A percentile compares a stretch with the other conserved stretches of the same genome.
These are phyloP conservation scores for Rhodotorula sp. DNA, from an alignment of 1,284 basidiomycete species.

Conservation along the genomic window DNA sequence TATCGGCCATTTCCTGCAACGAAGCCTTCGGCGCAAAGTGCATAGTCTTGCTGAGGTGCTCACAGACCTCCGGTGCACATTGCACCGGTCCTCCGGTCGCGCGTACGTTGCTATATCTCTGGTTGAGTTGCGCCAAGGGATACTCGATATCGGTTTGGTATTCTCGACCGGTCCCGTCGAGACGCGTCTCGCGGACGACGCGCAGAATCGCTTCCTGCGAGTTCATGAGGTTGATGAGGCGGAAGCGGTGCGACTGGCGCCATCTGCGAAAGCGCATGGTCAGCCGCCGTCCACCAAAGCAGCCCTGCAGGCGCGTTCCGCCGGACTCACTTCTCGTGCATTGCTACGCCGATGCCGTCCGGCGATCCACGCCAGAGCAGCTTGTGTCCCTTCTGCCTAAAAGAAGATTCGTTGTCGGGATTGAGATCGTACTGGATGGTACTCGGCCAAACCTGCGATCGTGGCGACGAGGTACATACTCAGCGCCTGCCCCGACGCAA, in stretches of 20 bases:
- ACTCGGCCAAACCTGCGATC: constrained; percentile 42
- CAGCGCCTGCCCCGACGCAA: no score
- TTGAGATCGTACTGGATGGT: constrained; percentile 42
- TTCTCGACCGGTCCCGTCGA: constrained; percentile 9
- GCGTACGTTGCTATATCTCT: constrained; percentile 11
- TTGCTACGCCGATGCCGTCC: constrained; percentile 45
- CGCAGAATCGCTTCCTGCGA: not conserved
- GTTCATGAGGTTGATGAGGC: constrained; percentile 17
- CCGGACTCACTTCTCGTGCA: constrained; percentile 3
- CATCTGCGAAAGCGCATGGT: not conserved
- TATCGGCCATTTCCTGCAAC: constrained; percentile 39
- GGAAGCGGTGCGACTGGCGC: constrained; percentile 13
- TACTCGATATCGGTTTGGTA: constrained; percentile 24
- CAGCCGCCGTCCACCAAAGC: not conserved
- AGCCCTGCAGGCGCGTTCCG: not conserved
- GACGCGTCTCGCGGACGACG: constrained; percentile 1
- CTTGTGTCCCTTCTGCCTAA: constrained; percentile 51
- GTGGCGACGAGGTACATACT: constrained; percentile 5
- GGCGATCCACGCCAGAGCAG: constrained; percentile 50
- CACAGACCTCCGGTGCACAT: constrained; percentile 17
- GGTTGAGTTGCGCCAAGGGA: constrained; percentile 2
- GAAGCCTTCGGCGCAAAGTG: not conserved
- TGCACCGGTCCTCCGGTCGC: constrained; percentile 19
- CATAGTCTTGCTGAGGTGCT: constrained; percentile 14
- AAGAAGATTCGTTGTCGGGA: constrained; percentile 43